Evolutionary conservation across 2,329 filamentous ascomycete species (phyloP), one percentile per base, ranked within the genome.

Genomic region (Davidsoniella virescens): DNA sequence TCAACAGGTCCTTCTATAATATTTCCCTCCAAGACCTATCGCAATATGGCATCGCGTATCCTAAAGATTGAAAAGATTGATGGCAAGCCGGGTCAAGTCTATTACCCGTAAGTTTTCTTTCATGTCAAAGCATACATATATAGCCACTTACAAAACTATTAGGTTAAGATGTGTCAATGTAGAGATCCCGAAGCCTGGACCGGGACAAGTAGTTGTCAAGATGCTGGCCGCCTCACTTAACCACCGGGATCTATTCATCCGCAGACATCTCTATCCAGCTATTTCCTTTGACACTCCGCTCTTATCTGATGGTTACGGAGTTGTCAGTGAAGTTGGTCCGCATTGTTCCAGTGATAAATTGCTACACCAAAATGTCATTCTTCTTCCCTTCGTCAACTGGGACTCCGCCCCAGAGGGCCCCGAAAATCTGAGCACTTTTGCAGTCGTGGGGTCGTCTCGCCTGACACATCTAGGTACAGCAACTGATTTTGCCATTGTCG

Each of bases 201-300:
- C 75, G 14, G 70, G 70, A 55, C 74, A 95, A 63, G 70, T 94
- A 56, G 70, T 93, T 5, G 69, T 96, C 55, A 78, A 77, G 59
- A 70, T 96, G 60, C 74, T 76, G 36, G 84, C 87, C 47, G 84
- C 82, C 1, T 83, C 90, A 12, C 78, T 96, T 47, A 96, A 96
- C 70, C 92, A 96, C 69, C 84, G 88, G 59, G 92, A 96, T 64
- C 78, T 94, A 57, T 96, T 95, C 69, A 84, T 94, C 65, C 84
- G 90, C 50, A 87, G 92, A 64, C 82, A 88, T 61, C 78, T 94
- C 39, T 96, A 96, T 69, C 90, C 90, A 0, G 82, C 77, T 57
- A 82, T 87, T 49, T 82, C 83, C 10, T 94, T 94, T 64, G 73
- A 76, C 53, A 71, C 80, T 5, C 86, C 90, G 1, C 68, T 96